Evolutionary conservation across 2,329 filamentous ascomycete species (phyloP).

Genomic region (Dactylellina sp.): DNA sequence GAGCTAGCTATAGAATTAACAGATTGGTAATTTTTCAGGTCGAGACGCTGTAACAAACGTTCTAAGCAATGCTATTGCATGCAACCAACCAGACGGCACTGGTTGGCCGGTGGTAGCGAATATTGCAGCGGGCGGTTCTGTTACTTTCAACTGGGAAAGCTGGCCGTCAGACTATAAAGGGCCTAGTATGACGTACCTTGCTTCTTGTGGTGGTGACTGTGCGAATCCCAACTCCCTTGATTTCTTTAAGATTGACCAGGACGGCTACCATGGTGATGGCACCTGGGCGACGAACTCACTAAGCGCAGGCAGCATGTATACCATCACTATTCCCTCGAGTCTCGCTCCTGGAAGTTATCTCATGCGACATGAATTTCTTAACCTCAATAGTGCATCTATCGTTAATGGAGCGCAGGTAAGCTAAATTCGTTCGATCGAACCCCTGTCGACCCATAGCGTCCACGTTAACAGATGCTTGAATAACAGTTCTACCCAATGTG

Average conservation of each 20-base stretch:
- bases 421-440: too few species aligned
- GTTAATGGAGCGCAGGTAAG: constrained; percentile 32
- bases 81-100: constrained; percentile 35
- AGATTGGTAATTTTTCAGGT: too few species aligned
- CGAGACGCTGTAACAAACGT: constrained; percentile 30
- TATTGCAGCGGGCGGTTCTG: constrained; percentile 22
- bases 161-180: constrained; percentile 37
- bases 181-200: constrained; percentile 43
- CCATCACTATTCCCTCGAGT: constrained; percentile 24
- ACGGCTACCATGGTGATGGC: constrained; percentile 27
- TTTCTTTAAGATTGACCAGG: constrained; percentile 50
- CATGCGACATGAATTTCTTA: constrained; percentile 45
- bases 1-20: too few species aligned
- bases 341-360: constrained; percentile 30
- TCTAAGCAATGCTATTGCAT: constrained; percentile 34
- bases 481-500: constrained; percentile 46
- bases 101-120: constrained; percentile 29
- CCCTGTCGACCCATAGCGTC: too few species aligned
- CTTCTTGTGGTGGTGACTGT: constrained; percentile 31
- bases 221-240: constrained; percentile 26
- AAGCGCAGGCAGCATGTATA: constrained; percentile 15
- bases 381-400: constrained; percentile 12
- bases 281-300: constrained; percentile 36
- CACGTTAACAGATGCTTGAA: background rate
- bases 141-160: constrained; percentile 28